phyloP scores from a whole-genome alignment of 768 basidiomycete species.

The Pleurotus ostreatus region DNA sequence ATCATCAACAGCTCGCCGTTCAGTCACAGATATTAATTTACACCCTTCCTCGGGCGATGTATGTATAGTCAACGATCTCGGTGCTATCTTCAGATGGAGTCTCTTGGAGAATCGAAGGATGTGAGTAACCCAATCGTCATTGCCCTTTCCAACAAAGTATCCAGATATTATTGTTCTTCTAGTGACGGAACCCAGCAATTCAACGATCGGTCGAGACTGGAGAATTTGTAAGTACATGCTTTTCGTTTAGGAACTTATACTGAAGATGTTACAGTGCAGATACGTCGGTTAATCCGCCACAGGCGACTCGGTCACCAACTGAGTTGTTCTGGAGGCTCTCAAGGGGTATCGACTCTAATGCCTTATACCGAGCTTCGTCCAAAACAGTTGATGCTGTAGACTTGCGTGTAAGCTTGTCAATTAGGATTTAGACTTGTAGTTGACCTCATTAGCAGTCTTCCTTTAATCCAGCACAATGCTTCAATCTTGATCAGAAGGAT shows the following conservation, averaged over 20 bases:
- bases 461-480: slow-evolving; percentile 22
- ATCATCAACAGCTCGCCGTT: slow-evolving; percentile 34
- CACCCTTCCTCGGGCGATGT: slow-evolving; percentile 27
- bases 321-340: slow-evolving; percentile 54
- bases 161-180: too few species aligned
- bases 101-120: slow-evolving; percentile 27
- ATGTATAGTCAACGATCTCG: slow-evolving; percentile 45
- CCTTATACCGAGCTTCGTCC: slow-evolving; percentile 46
- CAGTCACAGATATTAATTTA: slow-evolving; percentile 45
- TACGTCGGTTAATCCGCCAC: too few species aligned
- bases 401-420: slow-evolving; percentile 42
- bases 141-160: background rate
- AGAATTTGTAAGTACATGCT: too few species aligned
- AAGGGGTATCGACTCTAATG: slow-evolving; percentile 24
- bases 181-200: too few species aligned
- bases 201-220: too few species aligned
- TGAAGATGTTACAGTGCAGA: too few species aligned
- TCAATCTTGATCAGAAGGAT: slow-evolving; percentile 25
- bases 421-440: background rate
- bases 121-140: slow-evolving; percentile 24
- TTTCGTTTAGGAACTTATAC: too few species aligned
- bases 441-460: slow-evolving; percentile 23
- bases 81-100: slow-evolving; percentile 45
- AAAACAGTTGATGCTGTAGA: slow-evolving; percentile 44
- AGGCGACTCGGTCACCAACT: background rate